phyloP scores from a whole-genome alignment of 352 stramenopile species.

The Phytophthora pisi region DNA sequence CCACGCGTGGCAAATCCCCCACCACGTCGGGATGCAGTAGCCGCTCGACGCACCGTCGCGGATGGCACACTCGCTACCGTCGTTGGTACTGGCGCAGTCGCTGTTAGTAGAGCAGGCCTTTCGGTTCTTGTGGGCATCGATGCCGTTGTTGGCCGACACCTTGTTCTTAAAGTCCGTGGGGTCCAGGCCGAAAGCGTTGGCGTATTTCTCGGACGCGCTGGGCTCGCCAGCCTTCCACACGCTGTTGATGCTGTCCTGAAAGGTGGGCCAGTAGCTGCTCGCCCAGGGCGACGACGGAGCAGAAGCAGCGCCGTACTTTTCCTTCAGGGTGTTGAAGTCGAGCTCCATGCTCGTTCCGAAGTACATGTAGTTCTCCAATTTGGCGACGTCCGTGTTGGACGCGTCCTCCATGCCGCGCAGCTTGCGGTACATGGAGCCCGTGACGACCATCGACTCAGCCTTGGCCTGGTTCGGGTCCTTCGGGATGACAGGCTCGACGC shows the following conservation, averaged over 20 bases:
- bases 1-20: constrained; percentile 41
- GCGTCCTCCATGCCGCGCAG: not conserved
- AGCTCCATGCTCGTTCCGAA: not conserved
- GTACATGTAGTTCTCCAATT: not conserved
- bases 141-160: not conserved
- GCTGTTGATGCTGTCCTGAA: not conserved
- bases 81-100: not conserved
- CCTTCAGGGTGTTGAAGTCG: not conserved
- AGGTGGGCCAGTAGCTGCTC: not conserved
- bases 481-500: not conserved
- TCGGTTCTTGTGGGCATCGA: not conserved
- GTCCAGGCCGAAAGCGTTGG: not conserved
- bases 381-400: not conserved
- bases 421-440: not conserved
- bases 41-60: not conserved
- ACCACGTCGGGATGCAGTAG: not conserved
- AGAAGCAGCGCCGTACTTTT: not conserved
- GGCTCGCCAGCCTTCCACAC: not conserved
- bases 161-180: not conserved
- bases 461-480: not conserved
- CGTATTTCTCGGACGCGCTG: not conserved
- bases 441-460: not conserved
- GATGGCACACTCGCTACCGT: not conserved
- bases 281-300: not conserved
- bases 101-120: not conserved